A percentile compares a stretch with the other conserved stretches of the same genome.
These are phyloP conservation scores for Apiospora aurea DNA, from an alignment of 2,329 filamentous ascomycete species.

Conservation along the genomic window DNA sequence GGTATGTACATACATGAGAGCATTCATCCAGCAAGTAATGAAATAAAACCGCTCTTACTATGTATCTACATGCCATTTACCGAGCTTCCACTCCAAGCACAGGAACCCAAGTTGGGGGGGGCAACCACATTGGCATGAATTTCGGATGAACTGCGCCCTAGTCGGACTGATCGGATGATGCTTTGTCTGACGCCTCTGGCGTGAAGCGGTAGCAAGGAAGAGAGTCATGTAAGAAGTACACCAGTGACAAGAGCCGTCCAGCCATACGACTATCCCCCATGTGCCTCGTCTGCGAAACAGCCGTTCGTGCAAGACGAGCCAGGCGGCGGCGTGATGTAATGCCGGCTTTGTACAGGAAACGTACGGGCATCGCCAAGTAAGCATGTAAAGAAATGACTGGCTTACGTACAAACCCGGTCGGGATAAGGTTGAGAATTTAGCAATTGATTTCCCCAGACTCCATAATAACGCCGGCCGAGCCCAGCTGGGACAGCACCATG, in stretches of 20 bases:
- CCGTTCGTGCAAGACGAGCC: slow-evolving; percentile 7
- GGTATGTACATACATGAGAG: not conserved
- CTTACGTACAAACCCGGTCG: slow-evolving; percentile 10
- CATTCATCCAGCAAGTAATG: not conserved
- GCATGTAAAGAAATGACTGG: not conserved
- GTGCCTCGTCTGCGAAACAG: not conserved
- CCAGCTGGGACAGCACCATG: not conserved
- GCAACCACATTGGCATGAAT: not conserved
- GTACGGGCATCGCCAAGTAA: not conserved
- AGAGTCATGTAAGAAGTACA: slow-evolving; percentile 7
- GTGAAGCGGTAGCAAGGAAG: not conserved
- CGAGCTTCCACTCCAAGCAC: not conserved
- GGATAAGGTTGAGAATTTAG: not conserved
- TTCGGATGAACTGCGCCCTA: slow-evolving; percentile 16
- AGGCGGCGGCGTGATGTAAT: not conserved
- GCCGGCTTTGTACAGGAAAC: not conserved
- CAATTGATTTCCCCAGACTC: slow-evolving; percentile 21
- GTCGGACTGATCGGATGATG: not conserved
- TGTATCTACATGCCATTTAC: too few species aligned
- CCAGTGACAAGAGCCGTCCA: not conserved
- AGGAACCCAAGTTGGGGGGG: not conserved
- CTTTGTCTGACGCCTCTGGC: slow-evolving; percentile 1
- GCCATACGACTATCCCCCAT: not conserved
- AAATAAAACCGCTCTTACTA: not conserved
- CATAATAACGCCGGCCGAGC: slow-evolving; percentile 20